Evolutionary conservation across 139 green algal species (phyloP), one percentile per base, ranked within the genome.

Genomic region (Closterium sp.): DNA sequence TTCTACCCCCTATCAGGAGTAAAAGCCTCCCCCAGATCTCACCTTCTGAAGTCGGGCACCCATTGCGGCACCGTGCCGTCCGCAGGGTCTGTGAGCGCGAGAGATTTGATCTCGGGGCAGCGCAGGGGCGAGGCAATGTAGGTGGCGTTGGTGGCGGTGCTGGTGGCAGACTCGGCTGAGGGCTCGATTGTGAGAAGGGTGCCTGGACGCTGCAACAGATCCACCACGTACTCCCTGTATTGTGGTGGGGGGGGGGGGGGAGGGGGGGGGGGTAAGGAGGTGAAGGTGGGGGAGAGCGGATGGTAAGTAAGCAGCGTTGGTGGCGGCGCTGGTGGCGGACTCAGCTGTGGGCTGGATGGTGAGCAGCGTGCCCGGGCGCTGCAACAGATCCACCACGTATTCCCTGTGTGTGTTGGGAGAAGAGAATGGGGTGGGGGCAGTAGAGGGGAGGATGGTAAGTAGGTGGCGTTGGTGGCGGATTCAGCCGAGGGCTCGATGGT

Each of bases 351-450:
- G 88, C 31, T 84, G 34, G 9, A 85, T 31, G 4, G 34, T 27
- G n/a, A 79, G 21, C 6, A 93, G 90, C 10, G 28, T 70, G 38
- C 90, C 90, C 21, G 90, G 90, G 27, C 90, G 31, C 22, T 62
- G 17, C 28, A 93, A 27, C 7, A 93, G 84, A 31, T 93, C 85
- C 90, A 93, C 90, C n/a, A 91, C 85, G 28, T 85, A 90, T 45
- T 93, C 90, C 22, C 89, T 87, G 89, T 79, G 62, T 79, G 17
- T 79, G 62, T 13, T 0, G 17, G 62, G 62, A 7, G 62, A 24
- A 79, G 17, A 19, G 50, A 21, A 13, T 13, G 27, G 62, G 38
- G 34, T 10, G 34, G 34, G 34, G 9, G 34, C 9, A 42, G 34
- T 42, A 6, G 34, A 42, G 9, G 34, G 34, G 34, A 42, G 1